Base-by-base conservation (phyloP, 495 filamentous ascomycete species). In the Penicillium antarcticum region DNA sequence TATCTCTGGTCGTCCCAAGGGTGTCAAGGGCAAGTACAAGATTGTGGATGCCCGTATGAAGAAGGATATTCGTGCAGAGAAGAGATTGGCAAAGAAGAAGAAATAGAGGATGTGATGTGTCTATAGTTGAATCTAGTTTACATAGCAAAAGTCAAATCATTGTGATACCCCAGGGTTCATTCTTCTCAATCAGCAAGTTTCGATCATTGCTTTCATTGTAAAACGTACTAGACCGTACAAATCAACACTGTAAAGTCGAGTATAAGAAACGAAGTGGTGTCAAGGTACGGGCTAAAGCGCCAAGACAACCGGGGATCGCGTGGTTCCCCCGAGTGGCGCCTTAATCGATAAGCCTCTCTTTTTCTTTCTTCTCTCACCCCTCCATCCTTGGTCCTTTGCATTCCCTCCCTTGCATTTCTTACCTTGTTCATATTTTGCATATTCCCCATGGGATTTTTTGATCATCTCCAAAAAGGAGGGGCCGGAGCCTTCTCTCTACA, bases 11-110 rank as follows among this genome's bases (percentile, higher is more conserved):
- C 75, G 87, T 62, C 89, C 89, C 14, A 80, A 76, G 48, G 91
- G 91, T 46, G 92, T 97, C 43, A 98, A 97, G 81, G 94, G 94
- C 33, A 87, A 87, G 63, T 98, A 98, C 71, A 97, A 97, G 86
- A 96, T 99, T 78, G 94, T 99, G 53, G 94, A 99, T 76, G 74
- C 87, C 14, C 81, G 94, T 55, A 83, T 99, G 83, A 97, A 96
- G 84, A 99, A 99, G 86, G 94, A 99, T 78, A 82, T 92, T 45
- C 81, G 94, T 63, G 95, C 87, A 12, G 78, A 88, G 72, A 99
- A 97, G 81, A 84, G 94, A 63, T 59, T 82, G 50, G 82, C 82
- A 38, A 88, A 88, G 76, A 86, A 81, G 66, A 81, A 70, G 52
- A 65, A 62, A 42, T 71, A 57, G 34, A 58, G 24, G 26, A 18